A percentile compares a stretch with the other conserved stretches of the same genome.
phyloP scores from a whole-genome alignment of 768 basidiomycete species.

The Russula compacta region DNA sequence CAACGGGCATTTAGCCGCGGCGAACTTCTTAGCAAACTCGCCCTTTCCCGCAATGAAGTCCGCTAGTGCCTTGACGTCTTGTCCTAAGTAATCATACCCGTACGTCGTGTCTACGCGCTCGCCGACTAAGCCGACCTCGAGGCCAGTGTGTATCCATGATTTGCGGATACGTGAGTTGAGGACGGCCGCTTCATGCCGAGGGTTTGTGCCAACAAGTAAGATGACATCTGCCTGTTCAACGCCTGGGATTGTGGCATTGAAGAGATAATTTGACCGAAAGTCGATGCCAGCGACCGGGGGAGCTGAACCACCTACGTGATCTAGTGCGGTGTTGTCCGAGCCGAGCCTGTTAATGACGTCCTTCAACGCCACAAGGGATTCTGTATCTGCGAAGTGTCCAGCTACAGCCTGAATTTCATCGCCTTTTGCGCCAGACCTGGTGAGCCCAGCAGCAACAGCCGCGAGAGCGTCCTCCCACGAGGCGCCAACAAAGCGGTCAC shows the following conservation, averaged over 20 bases:
- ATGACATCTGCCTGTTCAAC: constrained; percentile 89
- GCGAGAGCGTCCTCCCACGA: constrained; percentile 86
- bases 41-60: constrained; percentile 73
- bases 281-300: constrained; percentile 77
- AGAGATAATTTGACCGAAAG: constrained; percentile 91
- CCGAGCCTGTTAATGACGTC: constrained; percentile 89
- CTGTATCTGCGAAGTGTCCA: constrained; percentile 89
- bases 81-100: constrained; percentile 86
- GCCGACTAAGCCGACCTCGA: constrained; percentile 86
- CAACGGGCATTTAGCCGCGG: constrained; percentile 80
- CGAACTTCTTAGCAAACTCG: constrained; percentile 78
- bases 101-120: constrained; percentile 88
- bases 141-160: constrained; percentile 79
- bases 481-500: constrained; percentile 85
- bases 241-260: constrained; percentile 87
- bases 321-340: constrained; percentile 86
- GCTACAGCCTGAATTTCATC: constrained; percentile 95
- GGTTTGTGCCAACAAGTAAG: constrained; percentile 92
- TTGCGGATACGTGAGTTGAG: constrained; percentile 95
- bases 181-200: constrained; percentile 93
- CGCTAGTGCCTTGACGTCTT: constrained; percentile 61
- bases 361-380: constrained; percentile 87
- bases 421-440: constrained; percentile 69
- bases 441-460: constrained; percentile 71
- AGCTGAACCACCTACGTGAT: constrained; percentile 58